Base-by-base conservation (phyloP, 2,329 filamentous ascomycete genomes). In the Fusarium paranaense region DNA sequence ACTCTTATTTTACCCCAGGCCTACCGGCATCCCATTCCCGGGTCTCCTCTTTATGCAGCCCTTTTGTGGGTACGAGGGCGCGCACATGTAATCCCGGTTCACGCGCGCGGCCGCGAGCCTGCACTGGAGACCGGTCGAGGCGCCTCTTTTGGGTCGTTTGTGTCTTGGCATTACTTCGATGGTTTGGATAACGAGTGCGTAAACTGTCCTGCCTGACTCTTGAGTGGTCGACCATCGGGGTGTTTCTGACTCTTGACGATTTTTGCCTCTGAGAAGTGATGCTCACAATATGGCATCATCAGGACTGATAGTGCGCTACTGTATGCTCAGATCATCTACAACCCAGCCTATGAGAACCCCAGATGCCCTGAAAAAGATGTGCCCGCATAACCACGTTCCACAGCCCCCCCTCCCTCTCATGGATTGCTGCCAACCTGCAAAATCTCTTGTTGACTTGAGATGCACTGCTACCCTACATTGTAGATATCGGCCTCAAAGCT, bases 361-460 rank as follows among this genome's bases (percentile, higher is more conserved):
- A 47, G 38, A 62, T 74, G 63, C 64, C 62, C 54, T 65, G 69
- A 66, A 50, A 47, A 16, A 22, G 45, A 50, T 50, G 45, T 74
- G 64, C 64, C 62, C 59, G 62, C 75, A 72, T 64, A 67, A 67
- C 72, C 75, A 75, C 75, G 75, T 78, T 78, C 66, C 63, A 56
- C 60, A 37, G 47, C 60, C 64, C 66, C 22, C 54, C 73, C 66
- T 70, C 63, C 70, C 22, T 22, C 22, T 22, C 22, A 22, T 22
- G 22, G 22, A 66, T 32, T 47, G 4, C 14, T 18, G 42, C 40
- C 40, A 22, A 22, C 62, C 47, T 54, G 35, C 60, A 25, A 63
- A 27, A 47, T 62, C 62, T 64, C 67, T 59, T 64, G 62, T 13
- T 47, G 22, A 38, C 38, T 22, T n/a, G 20, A 60, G 52, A 37